phyloP scores from a whole-genome alignment of 192 early-diverging fungal genomes.

The Gigaspora rosea region DNA sequence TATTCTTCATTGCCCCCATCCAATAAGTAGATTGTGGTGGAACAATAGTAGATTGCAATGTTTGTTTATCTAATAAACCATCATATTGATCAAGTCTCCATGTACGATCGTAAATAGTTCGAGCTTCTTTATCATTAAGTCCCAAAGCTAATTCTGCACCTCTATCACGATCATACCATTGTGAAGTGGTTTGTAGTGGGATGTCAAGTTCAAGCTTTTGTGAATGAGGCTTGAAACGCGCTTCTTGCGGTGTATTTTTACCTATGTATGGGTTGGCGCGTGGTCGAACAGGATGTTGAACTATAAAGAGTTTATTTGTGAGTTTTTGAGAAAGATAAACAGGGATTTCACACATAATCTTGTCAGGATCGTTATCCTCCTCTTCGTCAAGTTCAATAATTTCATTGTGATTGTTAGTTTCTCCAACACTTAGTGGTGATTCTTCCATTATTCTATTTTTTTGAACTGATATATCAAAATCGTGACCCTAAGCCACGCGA shows the following conservation, averaged over 20 bases:
- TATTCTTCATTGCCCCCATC: slow-evolving; percentile 75
- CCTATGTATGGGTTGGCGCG: slow-evolving; percentile 47
- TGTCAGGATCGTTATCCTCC: slow-evolving; percentile 9
- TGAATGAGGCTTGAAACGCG: slow-evolving; percentile 82
- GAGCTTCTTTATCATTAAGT: slow-evolving; percentile 70
- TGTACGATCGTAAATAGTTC: slow-evolving; percentile 57
- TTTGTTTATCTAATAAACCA: slow-evolving; percentile 80
- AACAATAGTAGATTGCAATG: slow-evolving; percentile 72
- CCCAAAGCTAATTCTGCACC: slow-evolving; percentile 81
- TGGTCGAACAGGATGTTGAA: slow-evolving; percentile 81
- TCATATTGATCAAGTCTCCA: slow-evolving; percentile 41
- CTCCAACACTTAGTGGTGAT: too few species aligned
- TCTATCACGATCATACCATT: slow-evolving; percentile 76
- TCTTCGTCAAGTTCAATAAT: background rate
- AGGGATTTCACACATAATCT: slow-evolving; percentile 74
- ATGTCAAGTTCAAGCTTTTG: slow-evolving; percentile 84
- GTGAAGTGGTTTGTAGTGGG: slow-evolving; percentile 69
- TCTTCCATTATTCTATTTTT: too few species aligned
- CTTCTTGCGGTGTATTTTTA: slow-evolving; percentile 52
- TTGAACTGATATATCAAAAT: too few species aligned
- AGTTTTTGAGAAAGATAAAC: slow-evolving; percentile 77
- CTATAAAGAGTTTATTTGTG: slow-evolving; percentile 68
- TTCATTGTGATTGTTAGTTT: background rate
- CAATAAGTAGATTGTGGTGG: slow-evolving; percentile 82
- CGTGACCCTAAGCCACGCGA: too few species aligned